Evolutionary conservation across 805 yeast genomes (phyloP), one percentile per base, ranked within the genome.

Genomic region (Hanseniaspora meyeri): DNA sequence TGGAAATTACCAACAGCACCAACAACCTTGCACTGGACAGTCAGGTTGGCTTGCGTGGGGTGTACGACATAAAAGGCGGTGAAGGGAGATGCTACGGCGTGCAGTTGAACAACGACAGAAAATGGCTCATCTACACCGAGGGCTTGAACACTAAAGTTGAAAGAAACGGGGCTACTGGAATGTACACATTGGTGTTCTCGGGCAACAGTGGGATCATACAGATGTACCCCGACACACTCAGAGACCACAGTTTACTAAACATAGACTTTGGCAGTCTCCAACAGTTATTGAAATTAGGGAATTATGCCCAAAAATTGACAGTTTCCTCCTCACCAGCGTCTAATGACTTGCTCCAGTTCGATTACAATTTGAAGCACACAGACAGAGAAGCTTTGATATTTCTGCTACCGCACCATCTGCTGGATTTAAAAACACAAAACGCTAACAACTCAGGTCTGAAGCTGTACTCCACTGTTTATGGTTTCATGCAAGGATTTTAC

Each of bases 361-460:
- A 61, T 16, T 80, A 78, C 62, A 10, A 46, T 9, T 2, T 46
- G 27, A 46, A 32, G 16, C 34, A 32, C 17, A 3, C n/a, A n/a
- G 17, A 72, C 8, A 77, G 77, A 0, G 66, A 61, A 1, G 65
- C 74, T 1, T 65, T 83, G 29, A 66, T 83, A 39, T 85, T 77
- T 65, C 87, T 87, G 4, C 71, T 83, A 32, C 87, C 90, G 14
- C 93, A 85, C 66, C 87, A 82, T 61, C 73, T 73, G 36, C 66
- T 66, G 1, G 68, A 79, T 3, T 73, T 82, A 59, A 66, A 16
- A 39, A 8, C 70, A 19, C 49, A 66, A 1, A 59, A 66, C 3
- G 16, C 43, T 7, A 57, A 47, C n/a, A 48, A 43, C 45, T 61
- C 62, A 5, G 47, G 50, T 24, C 61, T 67, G 1, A 62, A 58